Percentiles rank a stretch among this genome's conserved stretches.
These are phyloP conservation scores for Tulasnella sp. DNA, from an alignment of 768 basidiomycete species.

Conservation along the genomic window DNA sequence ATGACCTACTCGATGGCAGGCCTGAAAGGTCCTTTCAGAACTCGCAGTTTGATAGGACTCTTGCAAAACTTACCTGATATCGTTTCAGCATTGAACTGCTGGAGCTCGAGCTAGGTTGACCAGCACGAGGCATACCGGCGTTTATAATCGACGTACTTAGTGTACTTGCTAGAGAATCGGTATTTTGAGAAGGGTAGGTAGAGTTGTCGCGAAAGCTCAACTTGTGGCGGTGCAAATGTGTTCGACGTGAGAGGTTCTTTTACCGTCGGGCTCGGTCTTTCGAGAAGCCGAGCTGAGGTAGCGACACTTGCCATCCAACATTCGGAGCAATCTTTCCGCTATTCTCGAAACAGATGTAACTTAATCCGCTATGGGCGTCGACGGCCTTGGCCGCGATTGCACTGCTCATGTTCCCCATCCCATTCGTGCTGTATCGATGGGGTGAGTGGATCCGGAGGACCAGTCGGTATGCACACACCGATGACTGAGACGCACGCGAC, in stretches of 20 bases:
- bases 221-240: not conserved
- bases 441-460: constrained; percentile 8
- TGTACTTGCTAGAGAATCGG: not conserved
- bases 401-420: constrained; percentile 22
- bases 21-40: not conserved
- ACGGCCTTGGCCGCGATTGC: constrained; percentile 28
- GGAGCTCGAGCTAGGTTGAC: not conserved
- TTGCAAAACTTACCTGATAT: not conserved
- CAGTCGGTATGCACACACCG: constrained; percentile 10
- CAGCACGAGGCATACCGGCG: not conserved
- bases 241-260: not conserved
- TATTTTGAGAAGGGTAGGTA: not conserved
- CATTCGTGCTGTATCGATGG: constrained; percentile 18
- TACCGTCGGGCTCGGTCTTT: not conserved
- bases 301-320: not conserved
- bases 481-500: no score
- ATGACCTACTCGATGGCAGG: constrained; percentile 1
- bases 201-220: not conserved
- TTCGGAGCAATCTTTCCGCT: constrained; percentile 19
- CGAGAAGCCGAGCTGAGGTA: not conserved
- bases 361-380: constrained; percentile 29
- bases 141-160: not conserved
- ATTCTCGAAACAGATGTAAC: constrained; percentile 29
- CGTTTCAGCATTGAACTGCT: not conserved
- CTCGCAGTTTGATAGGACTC: not conserved